Base-by-base conservation (phyloP, 2,329 filamentous ascomycete species). In the Ceratocystis smalleyi region DNA sequence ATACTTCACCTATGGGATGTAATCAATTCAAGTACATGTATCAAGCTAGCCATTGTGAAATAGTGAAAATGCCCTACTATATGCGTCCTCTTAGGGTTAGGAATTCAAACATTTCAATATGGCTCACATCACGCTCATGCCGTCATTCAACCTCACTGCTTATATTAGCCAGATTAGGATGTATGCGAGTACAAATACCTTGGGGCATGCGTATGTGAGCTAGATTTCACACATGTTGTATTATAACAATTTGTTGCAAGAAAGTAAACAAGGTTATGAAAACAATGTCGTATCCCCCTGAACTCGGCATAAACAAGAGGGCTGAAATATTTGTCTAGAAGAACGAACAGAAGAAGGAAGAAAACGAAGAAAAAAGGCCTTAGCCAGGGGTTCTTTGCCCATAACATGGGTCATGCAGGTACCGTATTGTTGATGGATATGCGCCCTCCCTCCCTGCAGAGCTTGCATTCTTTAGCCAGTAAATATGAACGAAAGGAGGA, bases 331-430 rank as follows among this genome's bases (percentile, higher is more conserved):
- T 57, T 30, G 54, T 30, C 61, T 30, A 32, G 57, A 60, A 40
- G 35, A 40, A 54, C 30, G 27, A 51, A 54, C 61, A 22, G 54
- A 63, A 51, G 27, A 63, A 27, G 32, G 24, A 24, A 62, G 27
- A 63, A n/a, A 24, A 63, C 12, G 32, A 54, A 32, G 47, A 51
- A 22, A 6, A 49, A n/a, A 43, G n/a, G 10, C 15, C n/a, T 24
- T 63, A 43, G 32, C 51, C 62, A 54, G 54, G 62, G 51, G n/a
- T 8, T 51, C 45, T 15, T 40, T 7, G 10, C 6, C 45, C 15
- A 51, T 5, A 57, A 17, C 5, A 32, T 45, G 35, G 54, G 22
- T 43, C 15, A 63, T 63, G 51, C 51, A 63, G 62, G 62, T 63
- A 63, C 62, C 17, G 24, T 40, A 35, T 59, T 30, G 32, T 15